Conservation (phyloP, 305 asterid species). For the Coffea humblotiana region DNA sequence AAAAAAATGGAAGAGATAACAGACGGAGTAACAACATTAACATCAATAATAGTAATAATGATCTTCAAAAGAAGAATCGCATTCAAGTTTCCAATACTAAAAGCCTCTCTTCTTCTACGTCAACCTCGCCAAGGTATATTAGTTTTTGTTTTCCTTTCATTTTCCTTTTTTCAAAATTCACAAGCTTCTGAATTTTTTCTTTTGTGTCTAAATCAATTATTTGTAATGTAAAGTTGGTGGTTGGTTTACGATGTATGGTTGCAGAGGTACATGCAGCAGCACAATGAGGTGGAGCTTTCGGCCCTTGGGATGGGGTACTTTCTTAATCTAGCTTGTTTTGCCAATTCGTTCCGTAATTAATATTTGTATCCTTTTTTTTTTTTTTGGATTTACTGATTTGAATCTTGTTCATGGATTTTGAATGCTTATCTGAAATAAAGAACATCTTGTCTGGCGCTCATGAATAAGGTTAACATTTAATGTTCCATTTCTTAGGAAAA, state of each 20-base stretch:
- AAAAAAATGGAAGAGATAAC: constrained; percentile 53
- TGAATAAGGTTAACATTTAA: too few relatives aligned
- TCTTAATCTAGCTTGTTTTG: not conserved
- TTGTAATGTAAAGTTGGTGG: constrained; percentile 12
- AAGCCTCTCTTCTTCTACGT: constrained; percentile 43
- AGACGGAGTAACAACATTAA: constrained; percentile 57
- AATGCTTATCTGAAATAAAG: not conserved
- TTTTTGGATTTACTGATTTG: not conserved
- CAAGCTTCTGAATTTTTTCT: not conserved
- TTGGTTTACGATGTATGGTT: constrained; percentile 3
- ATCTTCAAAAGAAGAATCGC: constrained; percentile 55
- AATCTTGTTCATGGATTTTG: not conserved
- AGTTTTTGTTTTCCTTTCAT: not conserved
- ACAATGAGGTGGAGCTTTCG: constrained; percentile 66
- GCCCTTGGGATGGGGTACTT: constrained; percentile 75
- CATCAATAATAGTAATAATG: constrained; percentile 33
- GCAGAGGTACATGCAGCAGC: constrained; percentile 64
- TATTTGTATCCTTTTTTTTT: not conserved
- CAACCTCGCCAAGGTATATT: constrained; percentile 49
- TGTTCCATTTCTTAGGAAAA: too few relatives aligned
- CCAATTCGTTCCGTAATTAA: not conserved
- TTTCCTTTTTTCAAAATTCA: too few relatives aligned
- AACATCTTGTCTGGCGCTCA: not conserved
- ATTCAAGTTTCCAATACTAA: constrained; percentile 74
- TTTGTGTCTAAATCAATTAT: not conserved